These are phyloP conservation scores for Cystofilobasidium capitatum DNA, from an alignment of 768 basidiomycete genomes.

Conservation along the genomic window DNA sequence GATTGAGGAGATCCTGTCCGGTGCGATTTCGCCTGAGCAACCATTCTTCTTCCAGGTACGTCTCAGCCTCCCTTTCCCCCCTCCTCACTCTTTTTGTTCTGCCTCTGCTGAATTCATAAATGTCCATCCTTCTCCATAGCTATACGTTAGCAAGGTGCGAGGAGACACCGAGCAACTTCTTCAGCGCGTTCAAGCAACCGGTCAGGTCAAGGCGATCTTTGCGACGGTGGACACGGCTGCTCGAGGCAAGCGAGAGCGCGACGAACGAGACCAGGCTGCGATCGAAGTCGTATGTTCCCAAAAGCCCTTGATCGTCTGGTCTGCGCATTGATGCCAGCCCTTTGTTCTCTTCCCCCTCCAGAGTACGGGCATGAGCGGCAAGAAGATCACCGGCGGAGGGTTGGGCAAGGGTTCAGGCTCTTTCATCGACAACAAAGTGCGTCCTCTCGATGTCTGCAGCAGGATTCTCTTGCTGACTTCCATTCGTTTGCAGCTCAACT, in stretches of 20 bases:
- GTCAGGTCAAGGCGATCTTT: slow-evolving; percentile 37
- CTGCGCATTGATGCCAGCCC: no score
- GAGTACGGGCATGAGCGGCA: slow-evolving; percentile 38
- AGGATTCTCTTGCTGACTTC: not conserved
- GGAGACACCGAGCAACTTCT: slow-evolving; percentile 36
- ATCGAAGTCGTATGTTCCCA: slow-evolving; percentile 38
- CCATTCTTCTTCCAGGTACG: slow-evolving; percentile 42
- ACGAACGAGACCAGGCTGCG: slow-evolving; percentile 36
- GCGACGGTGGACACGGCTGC: slow-evolving; percentile 40
- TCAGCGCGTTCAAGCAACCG: slow-evolving; percentile 33
- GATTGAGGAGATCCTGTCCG: slow-evolving; percentile 35
- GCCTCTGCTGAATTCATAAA: no score
- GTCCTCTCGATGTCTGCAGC: not conserved
- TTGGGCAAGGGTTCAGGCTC: slow-evolving; percentile 38
- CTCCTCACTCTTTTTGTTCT: no score
- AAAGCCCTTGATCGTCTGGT: no score
- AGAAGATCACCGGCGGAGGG: slow-evolving; percentile 40
- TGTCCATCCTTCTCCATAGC: no score
- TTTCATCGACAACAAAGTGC: slow-evolving; percentile 38
- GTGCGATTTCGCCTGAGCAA: slow-evolving; percentile 28
- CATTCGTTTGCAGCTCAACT: slow-evolving; percentile 22
- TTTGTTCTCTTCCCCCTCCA: no score
- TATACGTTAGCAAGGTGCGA: slow-evolving; percentile 13
- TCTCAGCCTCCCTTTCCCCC: no score
- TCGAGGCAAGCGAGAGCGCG: slow-evolving; percentile 38